Evolutionary conservation across 1,284 basidiomycete genomes (phyloP), one percentile per base, ranked within the genome.

Genomic region (Trametes pubescens): DNA sequence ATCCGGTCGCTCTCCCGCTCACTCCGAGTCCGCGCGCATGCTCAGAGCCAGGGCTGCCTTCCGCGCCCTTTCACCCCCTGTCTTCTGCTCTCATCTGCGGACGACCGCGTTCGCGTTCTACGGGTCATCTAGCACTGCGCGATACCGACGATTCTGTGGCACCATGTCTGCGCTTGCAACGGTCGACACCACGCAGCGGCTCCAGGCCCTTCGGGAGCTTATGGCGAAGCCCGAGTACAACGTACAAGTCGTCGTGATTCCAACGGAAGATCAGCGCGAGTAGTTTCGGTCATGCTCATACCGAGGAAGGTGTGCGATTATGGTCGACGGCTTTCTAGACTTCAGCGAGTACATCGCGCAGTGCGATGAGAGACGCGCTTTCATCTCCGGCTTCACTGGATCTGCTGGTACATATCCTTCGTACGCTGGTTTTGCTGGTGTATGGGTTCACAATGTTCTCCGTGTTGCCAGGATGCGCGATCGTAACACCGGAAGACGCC

Each of bases 341-440:
- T 90, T 86, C 14, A 96, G 94, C 77, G 96, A 98, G 77, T 98
- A 98, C 77, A 85, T 91, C 35, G 93, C 94, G 0, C 82, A 86
- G 34, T 93, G 91, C 67, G 96, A 98, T 77, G 84, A 93, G 61
- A 84, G 96, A 51, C 84, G 96, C 29, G 92, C 87, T 0, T 98
- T 87, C 79, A 93, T 98, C 66, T 95, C 94, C 40, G 94, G 94
- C 13, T 99, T 99, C 80, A 94, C 87, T 65, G 97, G 96, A 40
- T 97, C 95, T 22, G 95, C 96, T 65, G 96, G 94, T 88, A 68
- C 67, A 79, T 72, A 47, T 13, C 3, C 8, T 32, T 32, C 22
- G 18, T 16, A 22, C 46, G 4, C 4, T 11, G 21, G 16, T 14
- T 16, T n/a, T 11, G 18, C 32, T 18, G 24, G 21, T 11, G 55